Evolutionary conservation across 148 eudicot genomes (phyloP), one percentile per base, ranked within the genome.

Genomic region (Rhododendron williamsianum): DNA sequence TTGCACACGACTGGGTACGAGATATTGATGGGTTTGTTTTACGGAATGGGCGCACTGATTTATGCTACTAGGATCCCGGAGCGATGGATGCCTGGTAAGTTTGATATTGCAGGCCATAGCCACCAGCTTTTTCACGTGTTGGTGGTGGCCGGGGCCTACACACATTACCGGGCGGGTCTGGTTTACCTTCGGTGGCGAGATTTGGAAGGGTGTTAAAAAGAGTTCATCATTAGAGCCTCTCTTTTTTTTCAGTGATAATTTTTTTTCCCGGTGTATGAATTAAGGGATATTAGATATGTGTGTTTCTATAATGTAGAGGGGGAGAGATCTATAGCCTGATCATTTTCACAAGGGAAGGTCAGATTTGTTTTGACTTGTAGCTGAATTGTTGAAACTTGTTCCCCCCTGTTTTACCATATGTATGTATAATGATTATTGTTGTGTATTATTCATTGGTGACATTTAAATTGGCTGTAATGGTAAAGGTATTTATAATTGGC

Each of bases 21-120:
- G 88, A 12, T 95, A 11, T 86, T 97, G 78, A 95, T 95, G 99
- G 98, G 98, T 43, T 25, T 81, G 10, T 95, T 95, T 49, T 97
- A 97, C 76, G 94, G 93, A 2, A 56, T 93, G 4, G 99, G 99
- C 7, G 98, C 98, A 0, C 48, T 95, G 82, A 92, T 97, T 12
- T 97, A 97, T 82, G 98, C 94, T 0, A 87, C 91, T 16, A 89
- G 99, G 79, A 81, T 97, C 72, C 99, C 99, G 0, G 99, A 97
- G 88, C 87, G 96, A 41, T 97, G 99, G 99, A 93, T 93, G 94
- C 99, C 99, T 0, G 99, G 99, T 82, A 95, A 94, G 73, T 97
- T 97, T 45, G 99, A 97, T 79, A 91, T 97, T 83, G 99, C 98
- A 4, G 98, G 99, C 33, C 95, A 95, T 73, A 97, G 98, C 83